Evolutionary conservation across 345 rosid species (phyloP).

Genomic region (Eucalyptus leucophloia): DNA sequence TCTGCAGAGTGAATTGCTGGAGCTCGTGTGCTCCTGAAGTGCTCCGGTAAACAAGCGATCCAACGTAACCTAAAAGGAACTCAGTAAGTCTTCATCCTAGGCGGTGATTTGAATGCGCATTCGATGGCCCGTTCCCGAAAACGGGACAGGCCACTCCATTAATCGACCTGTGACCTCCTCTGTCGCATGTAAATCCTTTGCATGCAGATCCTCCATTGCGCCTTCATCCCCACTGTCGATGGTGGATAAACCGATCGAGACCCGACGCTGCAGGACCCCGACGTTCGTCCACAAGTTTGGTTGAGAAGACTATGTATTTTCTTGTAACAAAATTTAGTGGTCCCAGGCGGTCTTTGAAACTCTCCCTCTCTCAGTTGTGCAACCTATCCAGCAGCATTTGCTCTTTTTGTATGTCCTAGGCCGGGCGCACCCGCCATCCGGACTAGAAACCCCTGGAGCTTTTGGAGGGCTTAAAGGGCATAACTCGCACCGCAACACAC

Average conservation of each 20-base stretch:
- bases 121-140: not conserved
- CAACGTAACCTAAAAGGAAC: not conserved
- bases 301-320: not conserved
- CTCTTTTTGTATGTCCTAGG: not conserved
- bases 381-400: not conserved
- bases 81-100: not conserved
- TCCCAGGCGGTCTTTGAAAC: not conserved
- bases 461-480: not conserved
- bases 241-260: not conserved
- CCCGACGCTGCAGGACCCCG: not conserved
- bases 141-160: not conserved
- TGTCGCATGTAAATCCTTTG: too few relatives aligned
- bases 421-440: not conserved
- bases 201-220: not conserved
- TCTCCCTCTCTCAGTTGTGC: not conserved
- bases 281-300: not conserved
- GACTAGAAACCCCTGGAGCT: not conserved
- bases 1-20: not conserved
- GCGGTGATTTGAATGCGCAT: not conserved
- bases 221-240: not conserved
- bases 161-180: not conserved
- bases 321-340: not conserved
- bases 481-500: rapidly evolving
- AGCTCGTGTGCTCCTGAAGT: not conserved
- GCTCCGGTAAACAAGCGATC: not conserved